A percentile compares a stretch with the other conserved stretches of the same genome.
Conservation (phyloP, 169 alveolate genomes). For the Prorocentrum cordatum region DNA sequence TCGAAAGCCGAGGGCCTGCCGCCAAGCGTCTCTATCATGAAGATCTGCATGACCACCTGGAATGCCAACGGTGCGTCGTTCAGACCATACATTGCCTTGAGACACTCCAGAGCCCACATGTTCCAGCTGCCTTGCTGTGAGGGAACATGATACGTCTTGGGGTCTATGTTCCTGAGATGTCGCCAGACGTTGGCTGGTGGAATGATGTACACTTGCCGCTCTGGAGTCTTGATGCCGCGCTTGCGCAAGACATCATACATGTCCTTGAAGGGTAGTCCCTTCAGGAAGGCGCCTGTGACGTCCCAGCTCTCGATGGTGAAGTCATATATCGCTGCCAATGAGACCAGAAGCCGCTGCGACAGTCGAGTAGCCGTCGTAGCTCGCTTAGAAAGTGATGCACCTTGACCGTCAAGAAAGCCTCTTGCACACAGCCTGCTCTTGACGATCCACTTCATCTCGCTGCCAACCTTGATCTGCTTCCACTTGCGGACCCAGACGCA, state of each 20-base stretch:
- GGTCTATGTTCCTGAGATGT: neutral
- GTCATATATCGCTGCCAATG: neutral
- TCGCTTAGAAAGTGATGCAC: neutral
- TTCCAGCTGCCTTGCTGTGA: neutral
- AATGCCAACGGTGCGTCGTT: neutral
- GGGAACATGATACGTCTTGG: neutral
- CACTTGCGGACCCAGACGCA: neutral
- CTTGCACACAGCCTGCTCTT: neutral
- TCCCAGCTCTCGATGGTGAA: neutral
- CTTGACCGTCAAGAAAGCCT: neutral
- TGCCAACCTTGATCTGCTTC: neutral
- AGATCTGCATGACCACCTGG: neutral
- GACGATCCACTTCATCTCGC: neutral
- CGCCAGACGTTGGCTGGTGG: neutral
- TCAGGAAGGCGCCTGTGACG: constrained; percentile 9
- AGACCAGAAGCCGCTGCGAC: neutral
- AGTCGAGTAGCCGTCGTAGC: neutral
- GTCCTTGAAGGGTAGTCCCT: neutral
- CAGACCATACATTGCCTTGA: constrained; percentile 19
- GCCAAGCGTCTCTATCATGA: too few relatives aligned
- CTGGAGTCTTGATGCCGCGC: neutral
- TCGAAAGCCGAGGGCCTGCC: neutral
- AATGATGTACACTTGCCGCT: neutral
- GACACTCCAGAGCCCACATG: neutral
- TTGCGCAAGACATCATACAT: neutral